Base-by-base conservation (phyloP, 352 stramenopile species). In the Phytophthora melonis region DNA sequence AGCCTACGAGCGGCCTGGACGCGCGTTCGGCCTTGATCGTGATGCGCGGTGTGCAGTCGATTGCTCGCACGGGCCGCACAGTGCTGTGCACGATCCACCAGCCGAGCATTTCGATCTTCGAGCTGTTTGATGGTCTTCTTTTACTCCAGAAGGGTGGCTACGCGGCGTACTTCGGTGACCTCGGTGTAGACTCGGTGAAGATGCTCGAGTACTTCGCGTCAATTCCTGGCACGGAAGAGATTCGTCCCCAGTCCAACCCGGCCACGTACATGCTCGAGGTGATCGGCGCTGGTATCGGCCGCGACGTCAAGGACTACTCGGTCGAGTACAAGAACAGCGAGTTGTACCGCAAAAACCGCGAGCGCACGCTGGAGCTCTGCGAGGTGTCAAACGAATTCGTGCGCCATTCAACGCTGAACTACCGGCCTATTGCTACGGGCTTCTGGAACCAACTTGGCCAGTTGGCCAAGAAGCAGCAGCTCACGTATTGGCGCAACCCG, bases 201-300 rank as follows among this genome's bases (percentile, higher is more conserved):
- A 79, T 98, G 60, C 86, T 98, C 19, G 63, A 91, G 32, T 98
- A 98, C 69, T 91, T 98, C 50, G 80, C 94, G 34, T 74, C 65
- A 3, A 86, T 95, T 43, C 96, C 91, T 19, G 78, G 77, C 13
- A 88, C 84, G 16, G 81, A 79, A 25, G 63, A 83, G 43, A 94
- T 97, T 55, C 74, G 68, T 2, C 74, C 86, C 5, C 79, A 89
- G 66, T 89, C 92, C 71, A 99, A 98, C 80, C 93, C 95, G 10
- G 94, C 93, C 6, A 97, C 82, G 53, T 98, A 89, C 80, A 97
- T 98, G 89, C 79, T 98, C 2, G 91, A 97, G 43, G 82, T 93
- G 7, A 96, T 96, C 59, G 89, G 88, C 11, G 87, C 89, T 27
- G 89, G 84, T 71, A 87, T 90, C 58, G 81, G 75, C n/a, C 78